phyloP scores from a whole-genome alignment of 371 early-diverging fungal species.

The Apophysomyces sp. region DNA sequence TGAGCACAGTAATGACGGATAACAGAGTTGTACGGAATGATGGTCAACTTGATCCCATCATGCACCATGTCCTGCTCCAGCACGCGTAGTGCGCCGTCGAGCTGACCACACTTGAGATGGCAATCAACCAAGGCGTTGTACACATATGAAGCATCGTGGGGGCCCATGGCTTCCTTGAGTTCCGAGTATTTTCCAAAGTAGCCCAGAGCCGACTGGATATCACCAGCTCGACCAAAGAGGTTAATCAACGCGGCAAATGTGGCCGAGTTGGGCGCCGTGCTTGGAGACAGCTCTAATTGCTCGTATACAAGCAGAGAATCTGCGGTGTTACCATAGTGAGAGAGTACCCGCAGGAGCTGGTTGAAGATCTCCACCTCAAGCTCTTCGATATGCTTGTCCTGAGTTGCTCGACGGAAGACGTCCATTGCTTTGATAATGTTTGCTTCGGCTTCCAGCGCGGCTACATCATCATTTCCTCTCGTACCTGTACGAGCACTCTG shows the following conservation, averaged over 20 bases:
- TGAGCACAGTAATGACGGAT: conserved; percentile 41
- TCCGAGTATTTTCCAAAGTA: conserved; percentile 32
- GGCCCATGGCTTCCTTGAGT: conserved; percentile 15
- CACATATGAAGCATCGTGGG: conserved; percentile 36
- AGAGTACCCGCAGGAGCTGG: conserved; percentile 40
- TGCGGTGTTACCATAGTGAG: conserved; percentile 33
- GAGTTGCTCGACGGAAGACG: conserved; percentile 29
- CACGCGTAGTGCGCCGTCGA: conserved; percentile 36
- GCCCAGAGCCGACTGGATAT: conserved; percentile 29
- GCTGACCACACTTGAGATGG: conserved; percentile 34
- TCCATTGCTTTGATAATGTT: conserved; percentile 33
- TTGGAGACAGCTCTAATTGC: conserved; percentile 19
- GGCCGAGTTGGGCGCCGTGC: conserved; percentile 25
- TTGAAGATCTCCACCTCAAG: conserved; percentile 44
- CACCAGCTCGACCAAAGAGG: conserved; percentile 45
- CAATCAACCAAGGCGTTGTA: conserved; percentile 47
- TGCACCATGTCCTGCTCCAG: conserved; percentile 33
- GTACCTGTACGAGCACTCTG: conserved; percentile 29
- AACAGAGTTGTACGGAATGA: conserved; percentile 44
- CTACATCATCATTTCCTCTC: conserved; percentile 19
- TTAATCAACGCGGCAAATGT: conserved; percentile 49
- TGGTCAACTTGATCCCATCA: conserved; percentile 26
- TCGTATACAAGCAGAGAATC: conserved; percentile 35
- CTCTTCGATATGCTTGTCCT: conserved; percentile 16
- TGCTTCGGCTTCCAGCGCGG: conserved; percentile 27